These are phyloP conservation scores for Chlorencoelia australis DNA, from an alignment of 2,329 filamentous ascomycete species.

Conservation along the genomic window DNA sequence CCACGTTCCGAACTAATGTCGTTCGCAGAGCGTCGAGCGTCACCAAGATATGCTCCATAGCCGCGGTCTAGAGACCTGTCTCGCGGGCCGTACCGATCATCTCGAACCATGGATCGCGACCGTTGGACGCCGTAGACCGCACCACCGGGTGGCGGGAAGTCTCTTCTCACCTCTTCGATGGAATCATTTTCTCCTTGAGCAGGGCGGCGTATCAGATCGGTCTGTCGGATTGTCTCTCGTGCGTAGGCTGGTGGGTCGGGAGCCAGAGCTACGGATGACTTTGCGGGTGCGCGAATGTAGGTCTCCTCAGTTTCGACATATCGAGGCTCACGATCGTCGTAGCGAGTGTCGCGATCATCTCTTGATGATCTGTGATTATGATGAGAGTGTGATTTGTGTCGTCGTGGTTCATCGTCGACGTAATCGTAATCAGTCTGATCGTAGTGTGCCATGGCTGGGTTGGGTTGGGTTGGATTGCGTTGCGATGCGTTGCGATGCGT, in stretches of 20 bases:
- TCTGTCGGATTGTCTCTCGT: constrained; percentile 31
- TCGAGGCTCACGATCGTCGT: constrained; percentile 39
- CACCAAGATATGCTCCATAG: constrained; percentile 47
- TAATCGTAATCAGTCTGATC: constrained; percentile 19
- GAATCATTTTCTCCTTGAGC: constrained; percentile 65
- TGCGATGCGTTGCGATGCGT: constrained; percentile 1
- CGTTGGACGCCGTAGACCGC: constrained; percentile 18
- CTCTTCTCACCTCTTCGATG: constrained; percentile 73
- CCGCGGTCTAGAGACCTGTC: constrained; percentile 53
- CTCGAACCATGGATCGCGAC: constrained; percentile 18
- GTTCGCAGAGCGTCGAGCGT: constrained; percentile 37
- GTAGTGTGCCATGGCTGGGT: constrained; percentile 18
- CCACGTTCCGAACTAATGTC: constrained; percentile 34
- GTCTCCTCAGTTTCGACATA: constrained; percentile 38
- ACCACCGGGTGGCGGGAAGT: constrained; percentile 58
- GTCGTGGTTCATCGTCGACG: constrained; percentile 21
- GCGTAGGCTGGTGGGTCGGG: constrained; percentile 16
- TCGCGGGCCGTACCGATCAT: constrained; percentile 33
- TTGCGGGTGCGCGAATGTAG: constrained; percentile 21
- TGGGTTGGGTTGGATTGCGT: not conserved
- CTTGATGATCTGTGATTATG: constrained; percentile 18
- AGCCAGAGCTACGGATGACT: constrained; percentile 16
- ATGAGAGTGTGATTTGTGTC: constrained; percentile 24
- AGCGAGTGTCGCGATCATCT: constrained; percentile 38
- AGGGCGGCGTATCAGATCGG: constrained; percentile 44